These are phyloP conservation scores for Obba rivulosa DNA, from an alignment of 768 basidiomycete genomes.

Conservation along the genomic window DNA sequence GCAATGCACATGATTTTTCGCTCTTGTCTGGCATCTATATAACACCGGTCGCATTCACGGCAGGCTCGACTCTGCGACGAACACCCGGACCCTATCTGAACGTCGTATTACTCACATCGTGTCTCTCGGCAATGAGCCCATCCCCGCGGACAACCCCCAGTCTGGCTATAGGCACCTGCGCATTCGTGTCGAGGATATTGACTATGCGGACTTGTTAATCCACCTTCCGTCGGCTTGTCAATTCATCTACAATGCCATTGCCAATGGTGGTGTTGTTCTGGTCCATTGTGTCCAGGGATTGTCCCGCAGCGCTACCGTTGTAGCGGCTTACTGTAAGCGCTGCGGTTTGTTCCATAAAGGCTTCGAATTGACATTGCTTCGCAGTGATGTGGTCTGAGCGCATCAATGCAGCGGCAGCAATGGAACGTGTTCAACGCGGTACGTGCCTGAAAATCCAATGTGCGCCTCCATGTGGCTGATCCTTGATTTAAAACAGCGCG, in stretches of 20 bases:
- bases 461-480: neutral
- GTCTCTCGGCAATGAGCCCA: constrained; percentile 69
- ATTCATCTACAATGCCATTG: constrained; percentile 59
- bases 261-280: constrained; percentile 48
- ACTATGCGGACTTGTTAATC: constrained; percentile 56
- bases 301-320: constrained; percentile 64
- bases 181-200: constrained; percentile 51
- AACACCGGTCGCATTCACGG: neutral
- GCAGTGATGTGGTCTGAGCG: constrained; percentile 66
- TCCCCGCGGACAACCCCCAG: constrained; percentile 65
- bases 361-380: constrained; percentile 2
- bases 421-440: constrained; percentile 27
- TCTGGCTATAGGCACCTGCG: constrained; percentile 68
- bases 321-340: constrained; percentile 70
- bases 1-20: constrained; percentile 12
- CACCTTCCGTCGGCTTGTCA: constrained; percentile 52
- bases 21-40: constrained; percentile 1
- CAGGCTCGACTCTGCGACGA: constrained; percentile 67
- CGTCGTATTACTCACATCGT: constrained; percentile 75
- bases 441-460: neutral
- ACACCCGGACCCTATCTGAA: constrained; percentile 66
- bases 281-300: constrained; percentile 75
- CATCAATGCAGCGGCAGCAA: constrained; percentile 50
- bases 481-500: constrained; percentile 39
- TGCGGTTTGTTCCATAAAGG: neutral